Base-by-base conservation (phyloP, 495 filamentous ascomycete species). In the Lichina pygmaea region DNA sequence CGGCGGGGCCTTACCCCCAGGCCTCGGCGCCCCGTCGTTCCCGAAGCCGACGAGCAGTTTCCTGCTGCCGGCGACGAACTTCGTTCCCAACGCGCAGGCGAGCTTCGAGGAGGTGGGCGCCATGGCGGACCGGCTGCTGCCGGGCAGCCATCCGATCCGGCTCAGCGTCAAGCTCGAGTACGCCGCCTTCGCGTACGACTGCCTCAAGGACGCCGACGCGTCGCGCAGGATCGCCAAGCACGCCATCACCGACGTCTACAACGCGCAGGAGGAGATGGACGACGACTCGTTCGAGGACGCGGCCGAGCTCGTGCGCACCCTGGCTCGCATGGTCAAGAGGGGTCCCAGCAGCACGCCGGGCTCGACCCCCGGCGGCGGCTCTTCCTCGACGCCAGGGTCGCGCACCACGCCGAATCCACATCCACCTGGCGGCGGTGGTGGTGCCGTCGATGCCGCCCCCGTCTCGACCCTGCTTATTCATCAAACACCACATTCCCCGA, bases 181-280 rank as follows among this genome's bases (percentile, higher is more conserved):
- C 56, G 72, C 77, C n/a, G 89, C 86, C 2, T 97, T 93, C 54
- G 65, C 93, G 6, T 93, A 89, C 63, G 89, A 97, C 54, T 94
- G 86, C 53, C 66, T 85, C 7, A 81, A 89, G 53, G 86, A 95
- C 49, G 60, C 68, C 44, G 73, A 78, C 16, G 72, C 66, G 39
- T 79, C 80, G 45, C 68, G 84, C 10, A 67, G 70, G 30, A 52
- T 93, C 1, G 91, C 89, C 4, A 77, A 80, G 54, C 69, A 73
- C 34, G 81, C 86, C 33, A 84, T 95, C 44, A 72, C 77, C 24
- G 83, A 93, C 52, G 86, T 93, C 2, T 93, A 93, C 56, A 81
- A 81, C 44, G 81, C 82, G 8, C 71, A 75, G 43, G 85, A 93
- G 59, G 82, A 78, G 31, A 86, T 95, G 72, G 80, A 86, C 45